Conservation (phyloP, 768 basidiomycete genomes). For the Leccinellum rugosiceps region DNA sequence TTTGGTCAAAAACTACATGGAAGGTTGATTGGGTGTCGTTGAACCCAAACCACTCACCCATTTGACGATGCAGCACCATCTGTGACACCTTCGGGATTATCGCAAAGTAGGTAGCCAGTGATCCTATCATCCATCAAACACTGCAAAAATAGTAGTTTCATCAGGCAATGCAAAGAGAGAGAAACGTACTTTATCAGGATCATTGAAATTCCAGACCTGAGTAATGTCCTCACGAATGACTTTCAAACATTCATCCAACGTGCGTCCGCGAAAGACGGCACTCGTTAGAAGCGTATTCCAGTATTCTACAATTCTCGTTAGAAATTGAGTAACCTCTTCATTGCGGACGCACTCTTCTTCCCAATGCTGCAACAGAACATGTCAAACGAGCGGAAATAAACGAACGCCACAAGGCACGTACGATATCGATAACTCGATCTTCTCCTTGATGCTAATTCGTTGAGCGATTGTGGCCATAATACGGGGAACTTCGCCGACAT, state of each 20-base stretch:
- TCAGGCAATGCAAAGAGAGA: neutral
- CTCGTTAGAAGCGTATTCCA: conserved; percentile 12
- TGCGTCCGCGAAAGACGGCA: conserved; percentile 1
- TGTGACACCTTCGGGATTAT: neutral
- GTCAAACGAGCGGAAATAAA: neutral
- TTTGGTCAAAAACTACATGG: neutral
- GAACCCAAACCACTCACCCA: neutral
- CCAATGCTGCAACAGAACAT: conserved; percentile 3
- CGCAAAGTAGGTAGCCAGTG: neutral
- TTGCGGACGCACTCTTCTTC: conserved; percentile 7
- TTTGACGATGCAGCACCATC: neutral
- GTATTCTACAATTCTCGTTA: conserved; percentile 5
- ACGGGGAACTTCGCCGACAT: conserved; percentile 10
- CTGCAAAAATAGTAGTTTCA: neutral
- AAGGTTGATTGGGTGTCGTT: neutral
- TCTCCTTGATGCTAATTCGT: conserved; percentile 15
- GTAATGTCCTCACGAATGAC: conserved; percentile 11
- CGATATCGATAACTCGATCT: conserved; percentile 10
- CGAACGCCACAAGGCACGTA: neutral
- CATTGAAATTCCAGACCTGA: conserved; percentile 14
- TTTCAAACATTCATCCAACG: conserved; percentile 9
- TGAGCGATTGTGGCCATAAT: conserved; percentile 13
- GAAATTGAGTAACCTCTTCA: neutral
- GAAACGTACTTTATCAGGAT: conserved; percentile 5
- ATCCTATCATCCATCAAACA: conserved; percentile 2